Evolutionary conservation across 208 protist species (phyloP).

Genomic region (Naegleria lovaniensis): DNA sequence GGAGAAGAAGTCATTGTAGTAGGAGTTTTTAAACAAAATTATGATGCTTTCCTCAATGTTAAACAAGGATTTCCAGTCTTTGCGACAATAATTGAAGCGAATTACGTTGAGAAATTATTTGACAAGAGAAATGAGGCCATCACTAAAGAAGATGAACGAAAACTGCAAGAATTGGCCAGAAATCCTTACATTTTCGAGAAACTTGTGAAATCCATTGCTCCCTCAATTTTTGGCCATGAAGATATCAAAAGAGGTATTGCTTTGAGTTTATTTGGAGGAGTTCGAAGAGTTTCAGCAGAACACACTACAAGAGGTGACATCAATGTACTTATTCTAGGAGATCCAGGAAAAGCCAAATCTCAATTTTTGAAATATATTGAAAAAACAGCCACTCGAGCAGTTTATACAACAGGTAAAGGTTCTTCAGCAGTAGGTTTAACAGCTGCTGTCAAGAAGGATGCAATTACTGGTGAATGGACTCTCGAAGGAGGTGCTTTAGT

Average conservation of each 20-base stretch:
- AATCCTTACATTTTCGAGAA: conserved; percentile 74
- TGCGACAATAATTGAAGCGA: conserved; percentile 94
- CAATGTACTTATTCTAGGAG: conserved; percentile 96
- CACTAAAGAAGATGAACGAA: conserved; percentile 70
- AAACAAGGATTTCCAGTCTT: conserved; percentile 98
- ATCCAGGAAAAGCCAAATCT: conserved; percentile 94
- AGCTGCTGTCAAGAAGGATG: conserved; percentile 93
- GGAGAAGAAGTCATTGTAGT: conserved; percentile 92
- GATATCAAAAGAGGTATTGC: conserved; percentile 97
- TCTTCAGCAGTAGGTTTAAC: conserved; percentile 96
- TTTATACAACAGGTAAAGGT: conserved; percentile 98
- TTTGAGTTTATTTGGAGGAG: conserved; percentile 93
- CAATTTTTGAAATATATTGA: conserved; percentile 98
- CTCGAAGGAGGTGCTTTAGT: conserved; percentile 99
- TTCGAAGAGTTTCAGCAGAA: conserved; percentile 50
- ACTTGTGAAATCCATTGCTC: conserved; percentile 93
- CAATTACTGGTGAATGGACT: conserved; percentile 96
- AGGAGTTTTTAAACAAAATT: conserved; percentile 95
- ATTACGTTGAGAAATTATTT: conserved; percentile 83
- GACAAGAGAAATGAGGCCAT: conserved; percentile 76
- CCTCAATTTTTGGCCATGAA: conserved; percentile 98
- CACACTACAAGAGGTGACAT: conserved; percentile 98
- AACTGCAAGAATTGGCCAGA: conserved; percentile 65
- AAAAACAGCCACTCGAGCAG: conserved; percentile 92
- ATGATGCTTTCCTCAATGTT: conserved; percentile 91